Conservation (phyloP, 129 eudicot genomes). For the Chrysanthemum lavandulifolium region DNA sequence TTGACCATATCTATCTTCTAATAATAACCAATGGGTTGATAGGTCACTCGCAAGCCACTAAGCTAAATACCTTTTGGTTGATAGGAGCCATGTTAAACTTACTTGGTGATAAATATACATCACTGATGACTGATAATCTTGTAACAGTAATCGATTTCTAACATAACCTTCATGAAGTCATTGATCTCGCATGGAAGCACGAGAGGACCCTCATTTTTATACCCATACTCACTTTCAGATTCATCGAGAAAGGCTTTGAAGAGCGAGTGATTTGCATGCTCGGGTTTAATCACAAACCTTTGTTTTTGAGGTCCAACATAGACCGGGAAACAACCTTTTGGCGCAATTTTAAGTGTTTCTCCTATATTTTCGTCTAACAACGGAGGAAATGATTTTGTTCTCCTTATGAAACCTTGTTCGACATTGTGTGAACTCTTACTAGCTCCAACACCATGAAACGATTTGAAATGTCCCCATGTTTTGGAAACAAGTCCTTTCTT, state of each 20-base stretch:
- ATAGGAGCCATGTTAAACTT: not conserved
- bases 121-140: constrained; percentile 16
- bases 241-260: constrained; percentile 62
- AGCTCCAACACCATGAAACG: constrained; percentile 35
- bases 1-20: no score
- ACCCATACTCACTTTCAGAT: constrained; percentile 72
- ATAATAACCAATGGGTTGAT: no score
- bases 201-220: constrained; percentile 52
- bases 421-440: not conserved
- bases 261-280: constrained; percentile 54
- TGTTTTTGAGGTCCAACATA: constrained; percentile 73
- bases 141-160: constrained; percentile 44
- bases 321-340: constrained; percentile 73
- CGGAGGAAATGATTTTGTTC: constrained; percentile 43
- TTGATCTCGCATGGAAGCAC: constrained; percentile 65
- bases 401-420: constrained; percentile 7
- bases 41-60: no score
- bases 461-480: constrained; percentile 68
- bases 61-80: no score
- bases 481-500: constrained; percentile 55
- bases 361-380: not conserved
- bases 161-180: constrained; percentile 40
- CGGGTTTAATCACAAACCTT: constrained; percentile 60
- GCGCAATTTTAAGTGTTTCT: constrained; percentile 20
- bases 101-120: constrained; percentile 19